These are phyloP conservation scores for Termitomyces sp. DNA, from an alignment of 768 basidiomycete species.

Conservation along the genomic window DNA sequence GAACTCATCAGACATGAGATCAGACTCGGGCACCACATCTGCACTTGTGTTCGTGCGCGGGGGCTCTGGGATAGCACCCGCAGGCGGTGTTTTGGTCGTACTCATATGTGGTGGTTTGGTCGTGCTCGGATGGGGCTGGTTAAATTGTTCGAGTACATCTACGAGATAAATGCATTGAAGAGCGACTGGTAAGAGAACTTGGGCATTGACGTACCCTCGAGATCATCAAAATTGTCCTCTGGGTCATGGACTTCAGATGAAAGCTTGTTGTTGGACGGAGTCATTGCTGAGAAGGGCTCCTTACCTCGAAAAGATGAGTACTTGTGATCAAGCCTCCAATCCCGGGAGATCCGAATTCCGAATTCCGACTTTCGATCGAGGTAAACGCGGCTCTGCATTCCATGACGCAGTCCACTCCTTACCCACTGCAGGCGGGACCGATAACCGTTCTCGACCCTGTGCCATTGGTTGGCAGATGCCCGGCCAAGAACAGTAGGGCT, in stretches of 20 bases:
- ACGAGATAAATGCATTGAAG: not conserved
- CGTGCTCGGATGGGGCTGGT: not conserved
- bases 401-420: too few species aligned
- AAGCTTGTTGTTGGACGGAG: not conserved
- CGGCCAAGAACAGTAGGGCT: not conserved
- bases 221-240: constrained; percentile 1
- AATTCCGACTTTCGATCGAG: too few species aligned
- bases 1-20: constrained; percentile 1
- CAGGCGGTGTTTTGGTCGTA: not conserved
- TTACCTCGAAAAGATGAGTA: too few species aligned
- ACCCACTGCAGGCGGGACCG: not conserved
- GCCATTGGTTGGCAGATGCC: not conserved
- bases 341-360: too few species aligned
- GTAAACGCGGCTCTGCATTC: too few species aligned
- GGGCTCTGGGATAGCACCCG: not conserved
- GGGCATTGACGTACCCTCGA: not conserved
- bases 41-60: not conserved
- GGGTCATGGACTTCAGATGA: not conserved
- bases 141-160: constrained; percentile 3
- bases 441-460: not conserved
- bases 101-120: not conserved
- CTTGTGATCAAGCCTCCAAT: too few species aligned
- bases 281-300: not conserved
- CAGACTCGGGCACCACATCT: not conserved
- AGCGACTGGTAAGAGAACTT: not conserved